Evolutionary conservation across 805 yeast genomes (phyloP), one percentile per base, ranked within the genome.

Genomic region (Saccharomyces jurei): DNA sequence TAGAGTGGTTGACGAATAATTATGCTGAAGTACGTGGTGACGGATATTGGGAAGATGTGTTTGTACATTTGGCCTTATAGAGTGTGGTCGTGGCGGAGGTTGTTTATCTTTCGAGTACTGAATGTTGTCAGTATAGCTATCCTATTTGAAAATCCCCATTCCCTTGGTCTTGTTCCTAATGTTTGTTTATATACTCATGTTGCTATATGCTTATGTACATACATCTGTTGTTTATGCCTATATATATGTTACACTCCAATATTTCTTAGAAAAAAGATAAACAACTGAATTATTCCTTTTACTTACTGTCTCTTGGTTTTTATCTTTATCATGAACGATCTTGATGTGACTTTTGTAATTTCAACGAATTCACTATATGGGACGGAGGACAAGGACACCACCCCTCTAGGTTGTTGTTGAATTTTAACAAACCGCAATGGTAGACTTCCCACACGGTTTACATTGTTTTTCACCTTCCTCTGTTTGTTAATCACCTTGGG

Each of bases 401-500:
- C 71, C 56, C 68, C 73, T n/a, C 65, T 62, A 3, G 60, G 63
- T 1, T 69, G 62, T 2, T 70, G 62, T 1, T 57, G 51, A 8
- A 80, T 74, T 56, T 68, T 77, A 36, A 79, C 77, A 57, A 71
- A 78, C 59, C 82, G 65, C 25, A 74, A 52, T 27, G 76, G 71
- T 13, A 69, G 51, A 2, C 61, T 48, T 1, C 72, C 72, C 8
- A 68, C 53, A 51, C 60, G 65, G 32, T 62, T 60, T 1, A 66
- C 58, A 0, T 49, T 48, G 47, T 59, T 56, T 41, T 63, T 65
- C 13, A 50, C 55, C 47, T 59, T 62, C 49, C 51, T 54, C 8
- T 52, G 55, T 52, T 52, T 50, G 17, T 11, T 41, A 21, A 44
- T 6, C 21, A 29, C 28, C n/a, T 52, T 26, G 17, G 46, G 32